Conservation (phyloP, 495 filamentous ascomycete species). For the Talaromyces borbonicus region DNA sequence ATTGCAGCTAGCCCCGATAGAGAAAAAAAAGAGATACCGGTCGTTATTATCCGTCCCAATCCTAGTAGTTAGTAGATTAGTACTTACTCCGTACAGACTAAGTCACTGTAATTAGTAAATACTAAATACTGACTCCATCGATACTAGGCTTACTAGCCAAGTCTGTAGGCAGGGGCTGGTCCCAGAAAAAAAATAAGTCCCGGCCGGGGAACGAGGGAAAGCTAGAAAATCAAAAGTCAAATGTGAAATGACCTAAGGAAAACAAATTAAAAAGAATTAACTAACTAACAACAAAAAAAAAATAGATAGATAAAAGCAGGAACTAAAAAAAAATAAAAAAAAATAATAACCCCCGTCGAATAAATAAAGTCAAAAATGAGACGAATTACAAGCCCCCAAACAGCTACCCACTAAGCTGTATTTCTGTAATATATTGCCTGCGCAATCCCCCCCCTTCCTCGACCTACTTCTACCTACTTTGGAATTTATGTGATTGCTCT, state of each 20-base stretch:
- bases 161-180: conserved; percentile 2
- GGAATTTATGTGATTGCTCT: not conserved
- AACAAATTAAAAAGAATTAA: too few species aligned
- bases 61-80: too few species aligned
- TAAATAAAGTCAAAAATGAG: not conserved
- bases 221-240: not conserved
- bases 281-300: too few species aligned
- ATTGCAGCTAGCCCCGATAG: not conserved
- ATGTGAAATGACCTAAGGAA: too few species aligned
- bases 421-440: not conserved
- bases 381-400: not conserved
- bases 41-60: not conserved
- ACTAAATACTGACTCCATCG: not conserved
- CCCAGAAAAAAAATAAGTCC: not conserved
- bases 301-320: too few species aligned
- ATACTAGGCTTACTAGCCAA: too few species aligned
- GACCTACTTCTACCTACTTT: not conserved
- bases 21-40: conserved; percentile 1
- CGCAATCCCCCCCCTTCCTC: not conserved
- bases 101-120: too few species aligned
- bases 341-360: too few species aligned
- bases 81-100: too few species aligned
- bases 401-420: not conserved
- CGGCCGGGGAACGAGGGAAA: conserved; percentile 4
- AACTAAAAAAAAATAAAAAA: conserved; percentile 2